A percentile compares a stretch with the other conserved stretches of the same genome.
phyloP scores from a whole-genome alignment of 139 green algal genomes.

The Chlorella ohadii region DNA sequence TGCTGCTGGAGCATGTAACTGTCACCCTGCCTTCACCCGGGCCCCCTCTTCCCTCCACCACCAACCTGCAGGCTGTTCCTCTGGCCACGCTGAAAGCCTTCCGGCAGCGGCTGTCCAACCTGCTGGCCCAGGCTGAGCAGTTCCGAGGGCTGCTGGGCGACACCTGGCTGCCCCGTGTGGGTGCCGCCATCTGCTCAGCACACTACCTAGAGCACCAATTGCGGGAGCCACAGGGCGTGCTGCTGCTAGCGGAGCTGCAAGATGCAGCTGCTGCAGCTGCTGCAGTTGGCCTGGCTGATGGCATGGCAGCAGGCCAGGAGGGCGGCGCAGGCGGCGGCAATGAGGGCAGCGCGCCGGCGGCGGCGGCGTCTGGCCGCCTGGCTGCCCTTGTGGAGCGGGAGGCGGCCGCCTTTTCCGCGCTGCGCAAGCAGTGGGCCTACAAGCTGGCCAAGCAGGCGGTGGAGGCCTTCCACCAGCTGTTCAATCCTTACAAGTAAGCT shows the following conservation, averaged over 20 bases:
- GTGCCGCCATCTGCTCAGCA: conserved; percentile 42
- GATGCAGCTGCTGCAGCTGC: not conserved
- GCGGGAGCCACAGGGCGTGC: conserved; percentile 40
- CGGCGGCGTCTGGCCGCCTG: not conserved
- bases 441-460: conserved; percentile 58
- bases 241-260: conserved; percentile 35
- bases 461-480: conserved; percentile 39
- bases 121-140: conserved; percentile 43
- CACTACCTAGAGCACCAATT: conserved; percentile 63
- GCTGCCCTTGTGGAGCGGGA: conserved; percentile 41
- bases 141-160: conserved; percentile 49
- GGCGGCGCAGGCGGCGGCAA: not conserved
- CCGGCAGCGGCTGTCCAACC: conserved; percentile 18
- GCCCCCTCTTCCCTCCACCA: not conserved
- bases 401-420: conserved; percentile 34
- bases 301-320: not conserved
- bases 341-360: not conserved
- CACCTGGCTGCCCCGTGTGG: conserved; percentile 48
- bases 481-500: conserved; percentile 32
- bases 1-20: too few species aligned
- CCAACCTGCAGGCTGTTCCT: not conserved
- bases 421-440: conserved; percentile 59
- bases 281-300: not conserved
- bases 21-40: not conserved
- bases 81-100: conserved; percentile 41